Evolutionary conservation across 2,329 filamentous ascomycete species (phyloP), one percentile per base, ranked within the genome.

Genomic region (Colletotrichum trifolii): DNA sequence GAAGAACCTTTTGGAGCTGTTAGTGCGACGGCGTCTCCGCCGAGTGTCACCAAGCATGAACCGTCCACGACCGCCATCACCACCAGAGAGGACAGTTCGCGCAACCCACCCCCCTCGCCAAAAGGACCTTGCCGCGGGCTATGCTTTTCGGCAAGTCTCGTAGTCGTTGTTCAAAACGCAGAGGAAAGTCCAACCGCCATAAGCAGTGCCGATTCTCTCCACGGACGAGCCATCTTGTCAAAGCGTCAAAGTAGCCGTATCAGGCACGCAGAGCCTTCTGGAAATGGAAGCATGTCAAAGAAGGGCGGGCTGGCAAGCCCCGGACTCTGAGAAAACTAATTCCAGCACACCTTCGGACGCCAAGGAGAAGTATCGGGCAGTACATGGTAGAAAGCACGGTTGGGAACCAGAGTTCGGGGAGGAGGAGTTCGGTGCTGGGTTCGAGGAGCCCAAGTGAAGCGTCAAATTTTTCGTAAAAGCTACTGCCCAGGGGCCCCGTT

Each of bases 11-110:
- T 48, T 17, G 7, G n/a, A 8, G n/a, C 25, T 47, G 48, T 45
- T 50, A 46, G 56, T 52, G 45, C 35, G 40, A 25, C 34, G 50
- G 39, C 11, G 58, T 56, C 46, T 55, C 58, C 58, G 62, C 46
- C 15, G 15, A 56, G 17, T 25, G 43, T 56, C 57, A 33, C 40
- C 34, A 39, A 45, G 25, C 25, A 25, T n/a, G 36, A 25, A 25
- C 42, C 17, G 17, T 38, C 46, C 45, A 40, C 39, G 39, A 52
- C 50, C 45, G 38, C 52, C 10, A 34, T 47, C 36, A n/a, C 36
- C 45, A 49, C 48, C 9, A 11, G 45, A 11, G 45, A 38, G 38
- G 34, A 12, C 25, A 25, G 25, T 25, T 25, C 47, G 45, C 40
- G 15, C 36, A 33, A 8, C 43, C 36, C 55, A 49, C 33, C 47